Percentiles rank a stretch among this genome's conserved stretches.
Conservation (phyloP, 495 filamentous ascomycete species). For the Tuber magnatum region DNA sequence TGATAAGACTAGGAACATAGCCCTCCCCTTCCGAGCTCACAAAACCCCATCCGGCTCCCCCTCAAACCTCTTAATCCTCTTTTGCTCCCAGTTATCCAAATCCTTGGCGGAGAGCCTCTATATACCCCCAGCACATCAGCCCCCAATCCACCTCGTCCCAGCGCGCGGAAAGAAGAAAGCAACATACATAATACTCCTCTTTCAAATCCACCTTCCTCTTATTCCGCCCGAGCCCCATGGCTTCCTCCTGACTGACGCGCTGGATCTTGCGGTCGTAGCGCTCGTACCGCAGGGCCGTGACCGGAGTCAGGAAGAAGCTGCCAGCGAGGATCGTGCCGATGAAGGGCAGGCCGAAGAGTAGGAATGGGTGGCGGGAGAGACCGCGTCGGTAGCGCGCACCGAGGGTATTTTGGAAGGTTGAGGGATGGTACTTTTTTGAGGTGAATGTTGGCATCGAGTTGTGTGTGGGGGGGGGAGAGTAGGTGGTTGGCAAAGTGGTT, state of each 20-base stretch:
- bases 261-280: conserved; percentile 78
- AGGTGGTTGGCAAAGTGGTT: too few relatives aligned
- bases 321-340: conserved; percentile 84
- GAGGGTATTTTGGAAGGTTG: conserved; percentile 55
- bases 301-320: conserved; percentile 88
- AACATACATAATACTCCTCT: conserved; percentile 91
- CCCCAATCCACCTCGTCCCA: neutral
- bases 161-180: neutral
- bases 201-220: conserved; percentile 66
- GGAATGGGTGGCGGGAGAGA: conserved; percentile 67
- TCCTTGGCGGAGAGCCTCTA: conserved; percentile 87
- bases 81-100: conserved; percentile 93
- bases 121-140: conserved; percentile 4
- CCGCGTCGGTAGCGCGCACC: conserved; percentile 65
- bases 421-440: conserved; percentile 62
- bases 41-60: conserved; percentile 85
- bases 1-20: neutral
- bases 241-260: conserved; percentile 73
- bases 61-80: conserved; percentile 74
- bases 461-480: too few relatives aligned
- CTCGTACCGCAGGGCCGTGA: conserved; percentile 88
- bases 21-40: conserved; percentile 41
- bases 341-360: conserved; percentile 94
- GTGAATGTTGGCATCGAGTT: conserved; percentile 63
- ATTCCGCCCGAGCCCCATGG: conserved; percentile 65